Conservation (phyloP, 1,284 basidiomycete genomes). For the Leccinum variabile region DNA sequence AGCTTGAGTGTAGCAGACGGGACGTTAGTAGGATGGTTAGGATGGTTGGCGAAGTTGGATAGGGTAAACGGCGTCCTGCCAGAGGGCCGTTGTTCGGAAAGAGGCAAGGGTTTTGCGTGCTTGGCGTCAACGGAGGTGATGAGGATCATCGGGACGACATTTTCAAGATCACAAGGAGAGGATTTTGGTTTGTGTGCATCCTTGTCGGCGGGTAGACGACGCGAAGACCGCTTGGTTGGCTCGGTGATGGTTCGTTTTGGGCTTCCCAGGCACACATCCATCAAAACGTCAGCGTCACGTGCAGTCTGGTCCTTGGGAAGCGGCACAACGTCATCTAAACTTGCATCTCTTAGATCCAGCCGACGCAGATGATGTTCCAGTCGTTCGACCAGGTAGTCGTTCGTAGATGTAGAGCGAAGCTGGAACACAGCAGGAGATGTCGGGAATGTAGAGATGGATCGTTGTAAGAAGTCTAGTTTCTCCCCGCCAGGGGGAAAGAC, state of each 20-base stretch:
- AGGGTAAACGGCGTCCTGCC: constrained; percentile 16
- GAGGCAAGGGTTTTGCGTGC: constrained; percentile 22
- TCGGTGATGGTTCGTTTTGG: background rate
- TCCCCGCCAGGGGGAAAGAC: background rate
- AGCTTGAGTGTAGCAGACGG: background rate
- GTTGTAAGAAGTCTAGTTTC: background rate
- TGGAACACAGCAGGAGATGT: constrained; percentile 27
- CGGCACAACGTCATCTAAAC: background rate
- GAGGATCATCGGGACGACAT: constrained; percentile 24
- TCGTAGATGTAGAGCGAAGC: constrained; percentile 23
- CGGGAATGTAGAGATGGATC: constrained; percentile 6
- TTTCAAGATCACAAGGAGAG: constrained; percentile 3
- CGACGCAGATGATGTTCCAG: constrained; percentile 24
- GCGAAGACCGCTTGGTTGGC: background rate
- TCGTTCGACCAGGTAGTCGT: constrained; percentile 26
- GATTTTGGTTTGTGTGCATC: background rate
- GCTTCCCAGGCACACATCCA: constrained; percentile 12
- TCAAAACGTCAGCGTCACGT: constrained; percentile 5
- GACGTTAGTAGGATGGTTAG: constrained; percentile 10
- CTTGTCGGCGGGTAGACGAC: background rate
- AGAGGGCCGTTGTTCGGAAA: constrained; percentile 13
- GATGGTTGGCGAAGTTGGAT: constrained; percentile 7
- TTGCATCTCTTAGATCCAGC: constrained; percentile 21
- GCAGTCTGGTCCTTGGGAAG: background rate
- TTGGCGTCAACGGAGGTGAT: constrained; percentile 32